Evolutionary conservation across 1,284 basidiomycete species (phyloP).

Genomic region (Farysia itapuensis): DNA sequence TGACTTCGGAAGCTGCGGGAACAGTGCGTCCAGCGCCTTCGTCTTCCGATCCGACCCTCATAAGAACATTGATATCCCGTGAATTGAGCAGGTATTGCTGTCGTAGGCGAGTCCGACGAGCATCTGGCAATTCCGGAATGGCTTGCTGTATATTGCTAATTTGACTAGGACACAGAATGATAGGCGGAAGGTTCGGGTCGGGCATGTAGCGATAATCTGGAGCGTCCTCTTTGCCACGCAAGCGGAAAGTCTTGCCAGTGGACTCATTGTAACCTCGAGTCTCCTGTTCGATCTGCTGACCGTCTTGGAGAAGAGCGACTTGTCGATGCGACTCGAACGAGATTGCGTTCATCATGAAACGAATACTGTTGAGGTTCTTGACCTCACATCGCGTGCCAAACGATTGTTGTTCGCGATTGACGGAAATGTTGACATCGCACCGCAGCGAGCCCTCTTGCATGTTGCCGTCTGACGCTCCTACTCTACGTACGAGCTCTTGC

Average conservation of each 20-base stretch:
- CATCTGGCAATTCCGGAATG: constrained; percentile 79
- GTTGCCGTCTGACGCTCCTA: constrained; percentile 89
- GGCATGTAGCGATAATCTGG: constrained; percentile 99
- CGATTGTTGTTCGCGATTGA: constrained; percentile 64
- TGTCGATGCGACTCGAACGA: constrained; percentile 75
- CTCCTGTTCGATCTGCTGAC: constrained; percentile 71
- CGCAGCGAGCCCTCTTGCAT: constrained; percentile 83
- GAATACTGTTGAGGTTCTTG: constrained; percentile 93
- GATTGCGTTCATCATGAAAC: constrained; percentile 82
- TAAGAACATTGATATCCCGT: constrained; percentile 61
- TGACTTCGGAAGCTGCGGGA: neutral
- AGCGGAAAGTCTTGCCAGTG: constrained; percentile 74
- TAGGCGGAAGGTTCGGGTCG: constrained; percentile 83
- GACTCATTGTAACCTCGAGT: constrained; percentile 88
- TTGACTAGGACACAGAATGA: constrained; percentile 66
- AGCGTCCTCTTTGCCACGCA: constrained; percentile 88
- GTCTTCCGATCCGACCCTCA: constrained; percentile 50
- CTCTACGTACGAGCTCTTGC: constrained; percentile 76
- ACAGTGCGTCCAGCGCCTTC: constrained; percentile 25
- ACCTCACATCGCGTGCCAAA: constrained; percentile 89
- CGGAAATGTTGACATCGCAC: constrained; percentile 92
- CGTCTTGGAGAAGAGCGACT: constrained; percentile 66
- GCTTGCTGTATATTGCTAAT: constrained; percentile 65
- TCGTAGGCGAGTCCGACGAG: constrained; percentile 68
- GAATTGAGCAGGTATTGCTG: constrained; percentile 66